Base-by-base conservation (phyloP, 176 grass and related monocot genomes). In the Puya raimondii region DNA sequence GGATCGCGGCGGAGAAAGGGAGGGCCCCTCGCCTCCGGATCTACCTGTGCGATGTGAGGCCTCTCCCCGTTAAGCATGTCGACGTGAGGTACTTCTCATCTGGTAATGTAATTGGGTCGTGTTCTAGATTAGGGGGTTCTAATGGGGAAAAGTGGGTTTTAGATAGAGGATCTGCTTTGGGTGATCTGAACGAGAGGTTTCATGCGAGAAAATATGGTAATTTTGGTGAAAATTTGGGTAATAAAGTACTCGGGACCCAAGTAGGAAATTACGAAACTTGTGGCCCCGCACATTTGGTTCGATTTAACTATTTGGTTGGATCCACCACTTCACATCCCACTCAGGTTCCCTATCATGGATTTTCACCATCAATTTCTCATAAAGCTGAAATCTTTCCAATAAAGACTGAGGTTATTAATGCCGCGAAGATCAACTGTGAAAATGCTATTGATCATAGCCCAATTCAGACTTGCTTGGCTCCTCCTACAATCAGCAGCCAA, bases 1-100 rank as follows among this genome's bases (percentile, higher is more conserved):
- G 65, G 65, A 16, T 67, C 65, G 65, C 65, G 14, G 65, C 65
- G 56, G 56, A 61, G 16, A 26, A 48, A 12, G 65, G 65, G 33
- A 48, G 48, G 33, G 29, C 65, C n/a, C 33, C 13, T 49, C 33
- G 33, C 8, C 23, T 67, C 65, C 65, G 65, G 13, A n/a, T 67
- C 16, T 48, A 47, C 27, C 29, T 49, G 16, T 67, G 65, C 16
- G 65, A 49, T 10, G 65, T 67, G 27, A 67, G 27, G n/a, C 58
- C 58, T 23, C 23, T 23, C 58, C 58, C 23, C 15, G 58, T 23
- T 11, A 23, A 11, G 58, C 23, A 63, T 23, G 58, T 22, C 4
- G 2, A 23, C 9, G 10, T 23, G 12, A 11, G 17, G 23, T 11
- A 63, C 58, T 23, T 23, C 11, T 17, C 58, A 9, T 63, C 58